Evolutionary conservation across 2,329 filamentous ascomycete genomes (phyloP).

Genomic region (Talaromyces sp.): DNA sequence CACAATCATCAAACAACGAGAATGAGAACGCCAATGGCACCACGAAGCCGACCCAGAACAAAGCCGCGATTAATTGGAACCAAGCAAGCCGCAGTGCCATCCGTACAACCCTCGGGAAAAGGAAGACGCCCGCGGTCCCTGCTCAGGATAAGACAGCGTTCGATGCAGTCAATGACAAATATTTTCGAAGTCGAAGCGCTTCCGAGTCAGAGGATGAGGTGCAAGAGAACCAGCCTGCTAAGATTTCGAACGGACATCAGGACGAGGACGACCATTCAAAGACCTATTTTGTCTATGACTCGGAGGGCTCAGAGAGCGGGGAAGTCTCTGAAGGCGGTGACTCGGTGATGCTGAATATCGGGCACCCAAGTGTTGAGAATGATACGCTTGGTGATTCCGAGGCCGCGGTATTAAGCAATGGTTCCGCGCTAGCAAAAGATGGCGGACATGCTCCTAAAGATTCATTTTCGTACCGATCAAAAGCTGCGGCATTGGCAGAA

Average conservation of each 20-base stretch:
- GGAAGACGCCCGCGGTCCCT: constrained; percentile 16
- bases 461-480: constrained; percentile 17
- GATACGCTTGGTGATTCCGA: not conserved
- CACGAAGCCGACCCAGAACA: constrained; percentile 11
- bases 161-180: constrained; percentile 32
- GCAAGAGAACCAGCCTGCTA: constrained; percentile 4
- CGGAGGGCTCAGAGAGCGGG: constrained; percentile 22
- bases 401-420: not conserved
- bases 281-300: constrained; percentile 21
- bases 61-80: constrained; percentile 41
- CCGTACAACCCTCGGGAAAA: constrained; percentile 37
- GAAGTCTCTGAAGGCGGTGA: constrained; percentile 34
- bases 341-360: constrained; percentile 41
- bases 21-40: constrained; percentile 14
- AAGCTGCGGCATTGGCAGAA: constrained; percentile 29
- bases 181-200: constrained; percentile 34
- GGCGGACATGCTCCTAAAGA: not conserved
- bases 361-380: constrained; percentile 16
- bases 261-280: not conserved
- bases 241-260: not conserved
- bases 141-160: constrained; percentile 20
- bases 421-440: not conserved
- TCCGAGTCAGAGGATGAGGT: constrained; percentile 19
- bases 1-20: constrained; percentile 17
- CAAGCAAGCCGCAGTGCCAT: constrained; percentile 37